Conservation (phyloP, 306 rosid species). For the Acacia acuminata region DNA sequence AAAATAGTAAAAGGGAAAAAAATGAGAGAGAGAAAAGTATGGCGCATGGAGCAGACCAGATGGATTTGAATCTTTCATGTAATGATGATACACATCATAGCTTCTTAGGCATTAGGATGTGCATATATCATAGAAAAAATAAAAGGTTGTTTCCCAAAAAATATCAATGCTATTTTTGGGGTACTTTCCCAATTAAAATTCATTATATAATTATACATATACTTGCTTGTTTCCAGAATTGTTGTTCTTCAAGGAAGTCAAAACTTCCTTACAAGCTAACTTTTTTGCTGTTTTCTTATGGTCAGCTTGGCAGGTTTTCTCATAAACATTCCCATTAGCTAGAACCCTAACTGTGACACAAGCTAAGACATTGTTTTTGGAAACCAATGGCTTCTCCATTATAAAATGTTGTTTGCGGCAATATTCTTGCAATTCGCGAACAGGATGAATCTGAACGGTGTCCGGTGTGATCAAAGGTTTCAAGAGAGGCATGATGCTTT, state of each 20-base stretch:
- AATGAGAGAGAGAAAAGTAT: too few relatives aligned
- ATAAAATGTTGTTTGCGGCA: slow-evolving; percentile 41
- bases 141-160: too few relatives aligned
- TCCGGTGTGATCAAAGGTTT: slow-evolving; percentile 61
- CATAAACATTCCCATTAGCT: slow-evolving; percentile 36
- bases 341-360: slow-evolving; percentile 46
- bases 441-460: slow-evolving; percentile 55
- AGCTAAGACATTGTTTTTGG: background rate
- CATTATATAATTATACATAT: too few relatives aligned
- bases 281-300: background rate
- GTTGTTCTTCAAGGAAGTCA: slow-evolving; percentile 46
- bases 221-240: background rate
- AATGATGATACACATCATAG: too few relatives aligned
- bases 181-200: too few relatives aligned
- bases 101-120: too few relatives aligned
- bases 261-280: background rate
- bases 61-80: too few relatives aligned
- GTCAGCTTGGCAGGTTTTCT: background rate
- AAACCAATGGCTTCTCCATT: background rate
- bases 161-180: too few relatives aligned
- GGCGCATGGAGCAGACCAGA: too few relatives aligned
- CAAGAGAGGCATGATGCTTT: slow-evolving; percentile 59
- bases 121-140: too few relatives aligned
- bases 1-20: too few relatives aligned
- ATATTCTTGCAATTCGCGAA: slow-evolving; percentile 43